Percentiles rank a stretch among this genome's conserved stretches.
Evolutionary conservation across 2,329 filamentous ascomycete species (phyloP).

Genomic region (Pestalotiopsis fici): DNA sequence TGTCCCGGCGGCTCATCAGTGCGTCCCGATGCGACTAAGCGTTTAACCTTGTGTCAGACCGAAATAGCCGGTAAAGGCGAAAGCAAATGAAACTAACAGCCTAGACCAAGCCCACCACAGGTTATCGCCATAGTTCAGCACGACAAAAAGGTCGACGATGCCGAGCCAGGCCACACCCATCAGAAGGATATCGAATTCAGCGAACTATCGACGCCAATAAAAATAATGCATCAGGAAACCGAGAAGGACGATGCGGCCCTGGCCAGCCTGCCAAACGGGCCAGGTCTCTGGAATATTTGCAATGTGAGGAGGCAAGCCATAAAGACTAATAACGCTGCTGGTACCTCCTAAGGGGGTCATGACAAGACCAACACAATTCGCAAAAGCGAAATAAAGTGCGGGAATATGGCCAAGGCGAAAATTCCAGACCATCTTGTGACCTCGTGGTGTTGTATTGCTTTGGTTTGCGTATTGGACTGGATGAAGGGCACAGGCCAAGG

Average conservation of each 20-base stretch:
- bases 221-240: constrained; percentile 13
- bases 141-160: not conserved
- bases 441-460: not conserved
- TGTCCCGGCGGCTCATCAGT: no score
- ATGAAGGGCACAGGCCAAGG: not conserved
- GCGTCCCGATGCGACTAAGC: no score
- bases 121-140: not conserved
- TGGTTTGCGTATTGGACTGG: not conserved
- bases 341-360: constrained; percentile 6
- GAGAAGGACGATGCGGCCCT: constrained; percentile 15
- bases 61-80: not conserved
- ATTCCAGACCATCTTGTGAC: not conserved
- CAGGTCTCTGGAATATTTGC: constrained; percentile 19
- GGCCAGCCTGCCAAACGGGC: constrained; percentile 26
- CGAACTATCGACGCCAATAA: constrained; percentile 13
- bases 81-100: not conserved
- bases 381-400: not conserved
- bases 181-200: constrained; percentile 10
- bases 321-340: constrained; percentile 10
- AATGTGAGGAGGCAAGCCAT: constrained; percentile 9
- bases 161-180: not conserved
- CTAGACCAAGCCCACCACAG: not conserved
- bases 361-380: constrained; percentile 1
- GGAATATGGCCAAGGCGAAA: not conserved
- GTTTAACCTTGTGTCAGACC: not conserved